Percentiles rank a stretch among this genome's conserved stretches.
These are phyloP conservation scores for Epichloe scottii DNA, from an alignment of 2,329 filamentous ascomycete genomes.

Conservation along the genomic window DNA sequence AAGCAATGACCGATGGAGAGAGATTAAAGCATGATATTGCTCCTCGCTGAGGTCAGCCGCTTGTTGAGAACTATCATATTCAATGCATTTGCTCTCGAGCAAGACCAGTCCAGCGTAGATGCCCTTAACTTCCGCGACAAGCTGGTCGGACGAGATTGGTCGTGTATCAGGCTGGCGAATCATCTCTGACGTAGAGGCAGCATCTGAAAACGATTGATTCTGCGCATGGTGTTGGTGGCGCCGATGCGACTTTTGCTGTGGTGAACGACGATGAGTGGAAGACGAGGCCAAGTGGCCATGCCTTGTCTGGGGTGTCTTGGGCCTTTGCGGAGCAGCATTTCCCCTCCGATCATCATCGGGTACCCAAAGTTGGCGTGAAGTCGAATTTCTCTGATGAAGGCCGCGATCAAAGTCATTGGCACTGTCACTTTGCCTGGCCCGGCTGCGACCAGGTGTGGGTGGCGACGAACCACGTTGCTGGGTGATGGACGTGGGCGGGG, in stretches of 20 bases:
- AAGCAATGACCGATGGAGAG: conserved; percentile 65
- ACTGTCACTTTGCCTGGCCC: conserved; percentile 7
- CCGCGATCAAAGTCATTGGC: conserved; percentile 14
- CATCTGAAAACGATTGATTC: conserved; percentile 1
- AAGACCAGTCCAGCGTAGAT: conserved; percentile 76
- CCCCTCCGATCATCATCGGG: conserved; percentile 12
- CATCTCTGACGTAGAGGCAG: conserved; percentile 4
- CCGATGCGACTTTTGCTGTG: conserved; percentile 2
- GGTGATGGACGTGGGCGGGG: conserved; percentile 14
- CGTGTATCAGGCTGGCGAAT: conserved; percentile 44
- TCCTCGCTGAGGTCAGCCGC: conserved; percentile 42
- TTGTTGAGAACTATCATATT: conserved; percentile 54
- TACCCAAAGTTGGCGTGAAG: conserved; percentile 16
- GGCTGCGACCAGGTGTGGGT: conserved; percentile 10
- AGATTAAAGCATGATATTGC: conserved; percentile 77
- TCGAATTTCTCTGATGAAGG: conserved; percentile 9
- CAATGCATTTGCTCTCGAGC: conserved; percentile 79
- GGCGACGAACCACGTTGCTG: conserved; percentile 10
- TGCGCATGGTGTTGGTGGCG: background rate
- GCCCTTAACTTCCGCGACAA: conserved; percentile 68
- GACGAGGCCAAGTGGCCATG: background rate
- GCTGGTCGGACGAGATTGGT: conserved; percentile 63
- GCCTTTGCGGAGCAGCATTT: background rate
- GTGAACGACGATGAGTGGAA: conserved; percentile 1
- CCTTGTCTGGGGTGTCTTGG: conserved; percentile 5